These are phyloP conservation scores for Elasticomyces elasticus DNA, from an alignment of 495 filamentous ascomycete species.

Conservation along the genomic window DNA sequence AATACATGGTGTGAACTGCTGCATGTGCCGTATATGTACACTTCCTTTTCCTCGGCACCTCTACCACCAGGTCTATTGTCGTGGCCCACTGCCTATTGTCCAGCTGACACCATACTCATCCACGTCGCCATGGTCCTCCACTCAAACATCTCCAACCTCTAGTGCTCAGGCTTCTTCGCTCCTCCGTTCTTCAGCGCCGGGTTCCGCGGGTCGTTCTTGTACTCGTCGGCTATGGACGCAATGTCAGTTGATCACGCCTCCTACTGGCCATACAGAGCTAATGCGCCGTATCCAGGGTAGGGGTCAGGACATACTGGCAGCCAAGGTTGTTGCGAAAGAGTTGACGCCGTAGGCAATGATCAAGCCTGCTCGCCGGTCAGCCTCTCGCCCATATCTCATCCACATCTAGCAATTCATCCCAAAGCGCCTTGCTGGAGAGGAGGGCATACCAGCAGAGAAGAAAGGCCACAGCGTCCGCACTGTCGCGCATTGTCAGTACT, in stretches of 20 bases:
- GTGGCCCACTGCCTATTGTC: no score
- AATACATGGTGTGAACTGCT: no score
- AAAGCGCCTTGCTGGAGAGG: no score
- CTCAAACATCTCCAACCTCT: background rate
- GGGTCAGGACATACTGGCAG: slow-evolving; percentile 44
- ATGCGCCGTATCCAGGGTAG: background rate
- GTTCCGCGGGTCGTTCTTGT: slow-evolving; percentile 93
- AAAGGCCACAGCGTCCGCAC: slow-evolving; percentile 84
- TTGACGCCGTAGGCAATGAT: slow-evolving; percentile 84
- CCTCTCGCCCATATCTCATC: background rate
- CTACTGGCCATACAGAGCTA: background rate
- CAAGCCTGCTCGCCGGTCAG: slow-evolving; percentile 46
- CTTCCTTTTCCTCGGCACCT: no score
- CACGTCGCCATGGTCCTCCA: no score
- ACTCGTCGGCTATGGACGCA: slow-evolving; percentile 61
- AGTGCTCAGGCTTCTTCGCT: background rate
- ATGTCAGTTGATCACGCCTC: background rate
- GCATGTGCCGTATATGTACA: no score
- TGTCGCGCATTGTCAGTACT: slow-evolving; percentile 31
- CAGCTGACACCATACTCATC: no score
- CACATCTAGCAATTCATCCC: no score
- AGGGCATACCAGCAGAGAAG: slow-evolving; percentile 77
- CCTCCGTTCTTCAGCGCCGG: slow-evolving; percentile 46
- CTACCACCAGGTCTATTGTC: no score
- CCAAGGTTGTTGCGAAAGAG: slow-evolving; percentile 57